Percentiles rank a stretch among this genome's conserved stretches.
These are phyloP conservation scores for Trichoderma lentiforme DNA, from an alignment of 2,329 filamentous ascomycete species.

Conservation along the genomic window DNA sequence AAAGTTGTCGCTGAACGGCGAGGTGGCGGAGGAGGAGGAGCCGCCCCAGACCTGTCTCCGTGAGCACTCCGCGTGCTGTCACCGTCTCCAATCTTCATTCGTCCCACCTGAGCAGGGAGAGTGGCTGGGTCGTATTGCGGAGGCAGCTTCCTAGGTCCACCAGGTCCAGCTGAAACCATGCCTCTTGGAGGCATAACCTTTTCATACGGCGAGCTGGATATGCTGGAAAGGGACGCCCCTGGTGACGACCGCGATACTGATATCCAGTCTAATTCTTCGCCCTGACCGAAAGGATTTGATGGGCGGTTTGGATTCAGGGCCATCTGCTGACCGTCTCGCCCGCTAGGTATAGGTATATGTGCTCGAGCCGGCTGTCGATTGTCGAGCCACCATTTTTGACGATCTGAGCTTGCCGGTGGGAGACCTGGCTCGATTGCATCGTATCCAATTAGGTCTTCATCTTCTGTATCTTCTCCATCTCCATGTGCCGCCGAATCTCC, in stretches of 20 bases:
- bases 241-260: constrained; percentile 55
- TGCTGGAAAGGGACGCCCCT: constrained; percentile 52
- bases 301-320: constrained; percentile 70
- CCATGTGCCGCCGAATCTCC: constrained; percentile 58
- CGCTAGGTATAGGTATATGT: constrained; percentile 60
- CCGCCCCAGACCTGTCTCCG: constrained; percentile 21
- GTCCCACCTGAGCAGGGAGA: constrained; percentile 45
- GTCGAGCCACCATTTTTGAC: constrained; percentile 69
- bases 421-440: constrained; percentile 78
- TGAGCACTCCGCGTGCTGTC: constrained; percentile 21
- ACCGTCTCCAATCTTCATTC: constrained; percentile 43
- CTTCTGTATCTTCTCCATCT: constrained; percentile 57
- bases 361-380: constrained; percentile 73
- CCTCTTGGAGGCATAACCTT: constrained; percentile 51
- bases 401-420: constrained; percentile 64
- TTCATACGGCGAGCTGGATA: constrained; percentile 59
- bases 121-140: constrained; percentile 47
- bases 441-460: constrained; percentile 79
- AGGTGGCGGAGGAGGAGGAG: constrained; percentile 46
- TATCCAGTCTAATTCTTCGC: constrained; percentile 82
- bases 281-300: constrained; percentile 76
- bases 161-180: constrained; percentile 43
- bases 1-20: constrained; percentile 37
- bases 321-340: constrained; percentile 49
- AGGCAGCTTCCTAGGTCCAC: constrained; percentile 49